These are phyloP conservation scores for Saccharum officinarum DNA, from an alignment of 176 grass and related monocot species.

Conservation along the genomic window DNA sequence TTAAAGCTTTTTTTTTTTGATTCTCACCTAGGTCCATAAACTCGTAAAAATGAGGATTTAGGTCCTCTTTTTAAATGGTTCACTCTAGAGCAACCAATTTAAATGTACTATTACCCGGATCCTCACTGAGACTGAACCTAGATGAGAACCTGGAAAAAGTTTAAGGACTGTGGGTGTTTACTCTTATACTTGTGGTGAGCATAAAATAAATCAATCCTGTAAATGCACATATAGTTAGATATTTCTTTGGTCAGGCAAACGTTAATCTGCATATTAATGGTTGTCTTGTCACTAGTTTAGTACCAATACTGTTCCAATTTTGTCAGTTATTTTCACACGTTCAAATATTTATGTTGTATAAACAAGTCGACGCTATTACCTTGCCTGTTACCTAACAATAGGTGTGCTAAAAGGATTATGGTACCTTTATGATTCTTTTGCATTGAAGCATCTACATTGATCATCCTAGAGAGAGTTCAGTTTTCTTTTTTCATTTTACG, in stretches of 20 bases:
- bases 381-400: not conserved
- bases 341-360: not conserved
- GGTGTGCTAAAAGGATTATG: not conserved
- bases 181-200: not conserved
- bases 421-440: not conserved
- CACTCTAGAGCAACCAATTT: not conserved
- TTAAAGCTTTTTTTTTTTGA: not conserved
- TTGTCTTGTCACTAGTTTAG: not conserved
- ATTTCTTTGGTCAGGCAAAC: not conserved
- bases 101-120: not conserved
- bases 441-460: conserved; percentile 22
- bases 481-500: conserved; percentile 13
- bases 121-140: not conserved
- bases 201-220: not conserved
- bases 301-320: not conserved
- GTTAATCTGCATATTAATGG: not conserved
- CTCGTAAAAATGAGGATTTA: not conserved
- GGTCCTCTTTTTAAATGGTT: not conserved
- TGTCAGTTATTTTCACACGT: not conserved
- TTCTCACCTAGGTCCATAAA: not conserved
- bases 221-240: not conserved
- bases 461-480: not conserved
- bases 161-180: not conserved
- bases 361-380: not conserved
- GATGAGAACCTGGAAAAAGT: not conserved